phyloP scores from a whole-genome alignment of 495 filamentous ascomycete species.

The Penicillium alfredii region DNA sequence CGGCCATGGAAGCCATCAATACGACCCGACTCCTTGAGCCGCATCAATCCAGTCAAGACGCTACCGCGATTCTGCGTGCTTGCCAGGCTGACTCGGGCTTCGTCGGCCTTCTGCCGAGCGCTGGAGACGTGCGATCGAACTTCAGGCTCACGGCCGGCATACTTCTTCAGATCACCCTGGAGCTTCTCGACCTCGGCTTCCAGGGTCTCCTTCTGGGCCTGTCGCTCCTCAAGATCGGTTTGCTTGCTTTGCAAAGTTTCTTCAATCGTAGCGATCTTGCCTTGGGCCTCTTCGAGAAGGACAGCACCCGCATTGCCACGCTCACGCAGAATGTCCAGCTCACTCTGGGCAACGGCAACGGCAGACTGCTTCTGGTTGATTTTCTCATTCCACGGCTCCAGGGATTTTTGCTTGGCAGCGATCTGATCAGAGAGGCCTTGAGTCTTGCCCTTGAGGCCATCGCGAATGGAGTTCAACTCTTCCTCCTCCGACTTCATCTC shows the following conservation, averaged over 20 bases:
- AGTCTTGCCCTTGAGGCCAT: conserved; percentile 88
- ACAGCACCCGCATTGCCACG: conserved; percentile 79
- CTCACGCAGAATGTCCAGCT: conserved; percentile 85
- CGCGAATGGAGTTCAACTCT: conserved; percentile 72
- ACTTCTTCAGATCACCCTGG: conserved; percentile 63
- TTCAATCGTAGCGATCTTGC: conserved; percentile 68
- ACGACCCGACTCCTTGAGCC: conserved; percentile 89
- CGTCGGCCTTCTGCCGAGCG: conserved; percentile 87
- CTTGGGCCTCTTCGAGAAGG: conserved; percentile 75
- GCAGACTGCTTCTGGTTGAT: conserved; percentile 92
- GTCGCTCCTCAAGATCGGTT: conserved; percentile 67
- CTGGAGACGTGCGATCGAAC: conserved; percentile 75
- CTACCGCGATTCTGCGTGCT: conserved; percentile 89
- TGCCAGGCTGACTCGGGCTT: conserved; percentile 82
- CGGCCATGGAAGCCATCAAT: conserved; percentile 96
- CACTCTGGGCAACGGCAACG: conserved; percentile 89
- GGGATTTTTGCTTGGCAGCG: conserved; percentile 80
- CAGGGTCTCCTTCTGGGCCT: conserved; percentile 61
- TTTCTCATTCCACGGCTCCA: conserved; percentile 95
- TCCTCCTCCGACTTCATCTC: conserved; percentile 71
- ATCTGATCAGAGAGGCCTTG: conserved; percentile 91
- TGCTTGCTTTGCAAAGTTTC: conserved; percentile 63
- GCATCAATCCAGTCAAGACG: conserved; percentile 84
- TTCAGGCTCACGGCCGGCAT: conserved; percentile 70
- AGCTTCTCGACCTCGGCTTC: conserved; percentile 69